These are phyloP conservation scores for Ogataea siamensis DNA, from an alignment of 805 yeast species.

Conservation along the genomic window DNA sequence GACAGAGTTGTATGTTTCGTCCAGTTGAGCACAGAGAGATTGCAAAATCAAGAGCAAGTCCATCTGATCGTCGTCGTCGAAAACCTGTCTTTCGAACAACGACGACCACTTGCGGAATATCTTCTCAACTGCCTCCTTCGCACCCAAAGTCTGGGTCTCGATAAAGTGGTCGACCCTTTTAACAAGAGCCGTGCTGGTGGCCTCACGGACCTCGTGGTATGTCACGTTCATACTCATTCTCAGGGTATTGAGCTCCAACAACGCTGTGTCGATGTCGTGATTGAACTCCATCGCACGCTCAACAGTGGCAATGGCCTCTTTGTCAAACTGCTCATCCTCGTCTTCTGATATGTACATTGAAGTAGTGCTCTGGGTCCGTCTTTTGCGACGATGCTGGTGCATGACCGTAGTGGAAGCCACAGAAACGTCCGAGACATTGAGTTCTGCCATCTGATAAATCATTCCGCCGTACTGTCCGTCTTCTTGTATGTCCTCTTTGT, in stretches of 20 bases:
- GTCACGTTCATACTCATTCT: constrained; percentile 97
- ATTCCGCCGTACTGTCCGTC: constrained; percentile 37
- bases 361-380: constrained; percentile 37
- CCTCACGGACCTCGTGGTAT: constrained; percentile 86
- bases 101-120: constrained; percentile 80
- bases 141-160: constrained; percentile 70
- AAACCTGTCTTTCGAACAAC: constrained; percentile 82
- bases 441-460: constrained; percentile 40
- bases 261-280: constrained; percentile 91
- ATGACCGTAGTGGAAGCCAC: constrained; percentile 46
- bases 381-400: constrained; percentile 37
- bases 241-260: constrained; percentile 87
- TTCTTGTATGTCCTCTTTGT: constrained; percentile 47
- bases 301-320: constrained; percentile 92
- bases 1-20: constrained; percentile 47
- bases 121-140: constrained; percentile 72
- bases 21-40: constrained; percentile 40
- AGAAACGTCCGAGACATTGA: constrained; percentile 53
- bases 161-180: constrained; percentile 70
- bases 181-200: constrained; percentile 72
- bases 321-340: constrained; percentile 65
- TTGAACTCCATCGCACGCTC: constrained; percentile 88
- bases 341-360: constrained; percentile 40
- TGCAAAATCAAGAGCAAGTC: constrained; percentile 62
- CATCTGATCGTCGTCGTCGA: constrained; percentile 72